Evolutionary conservation across 106 monocot genomes (phyloP).

Genomic region (Cymbidium sinense): DNA sequence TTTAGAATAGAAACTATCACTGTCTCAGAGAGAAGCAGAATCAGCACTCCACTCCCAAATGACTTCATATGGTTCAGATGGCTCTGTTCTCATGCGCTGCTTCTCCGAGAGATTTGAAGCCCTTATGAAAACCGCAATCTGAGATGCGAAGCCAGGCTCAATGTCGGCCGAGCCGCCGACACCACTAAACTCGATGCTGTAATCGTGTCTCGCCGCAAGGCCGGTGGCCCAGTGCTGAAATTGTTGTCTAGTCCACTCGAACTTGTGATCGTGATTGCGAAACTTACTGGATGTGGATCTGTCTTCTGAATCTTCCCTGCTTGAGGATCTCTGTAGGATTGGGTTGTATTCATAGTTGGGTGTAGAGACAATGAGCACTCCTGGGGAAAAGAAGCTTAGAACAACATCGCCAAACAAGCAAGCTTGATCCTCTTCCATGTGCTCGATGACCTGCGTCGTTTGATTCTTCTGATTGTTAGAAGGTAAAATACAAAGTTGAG

Average conservation of each 20-base stretch:
- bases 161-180: constrained; percentile 74
- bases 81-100: background rate
- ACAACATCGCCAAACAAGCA: constrained; percentile 61
- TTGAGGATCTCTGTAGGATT: constrained; percentile 63
- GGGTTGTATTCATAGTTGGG: constrained; percentile 97
- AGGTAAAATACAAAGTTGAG: background rate
- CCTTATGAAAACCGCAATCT: constrained; percentile 80
- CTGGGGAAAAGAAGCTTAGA: constrained; percentile 64
- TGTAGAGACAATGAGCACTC: constrained; percentile 73
- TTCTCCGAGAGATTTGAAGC: constrained; percentile 12
- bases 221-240: constrained; percentile 74
- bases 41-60: constrained; percentile 71
- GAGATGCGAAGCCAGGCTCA: constrained; percentile 95
- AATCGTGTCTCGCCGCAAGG: constrained; percentile 54
- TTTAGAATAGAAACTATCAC: background rate
- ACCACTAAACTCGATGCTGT: constrained; percentile 76
- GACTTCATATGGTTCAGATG: constrained; percentile 43
- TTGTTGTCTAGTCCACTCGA: constrained; percentile 92
- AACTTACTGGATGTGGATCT: constrained; percentile 56
- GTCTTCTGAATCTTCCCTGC: constrained; percentile 58
- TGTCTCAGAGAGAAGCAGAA: background rate
- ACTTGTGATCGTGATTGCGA: constrained; percentile 93
- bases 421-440: constrained; percentile 94
- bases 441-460: constrained; percentile 84
- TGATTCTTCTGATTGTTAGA: background rate